Percentiles rank a stretch among this genome's conserved stretches.
These are phyloP conservation scores for Sanghuangporus weigelae DNA, from an alignment of 1,284 basidiomycete genomes.

Conservation along the genomic window DNA sequence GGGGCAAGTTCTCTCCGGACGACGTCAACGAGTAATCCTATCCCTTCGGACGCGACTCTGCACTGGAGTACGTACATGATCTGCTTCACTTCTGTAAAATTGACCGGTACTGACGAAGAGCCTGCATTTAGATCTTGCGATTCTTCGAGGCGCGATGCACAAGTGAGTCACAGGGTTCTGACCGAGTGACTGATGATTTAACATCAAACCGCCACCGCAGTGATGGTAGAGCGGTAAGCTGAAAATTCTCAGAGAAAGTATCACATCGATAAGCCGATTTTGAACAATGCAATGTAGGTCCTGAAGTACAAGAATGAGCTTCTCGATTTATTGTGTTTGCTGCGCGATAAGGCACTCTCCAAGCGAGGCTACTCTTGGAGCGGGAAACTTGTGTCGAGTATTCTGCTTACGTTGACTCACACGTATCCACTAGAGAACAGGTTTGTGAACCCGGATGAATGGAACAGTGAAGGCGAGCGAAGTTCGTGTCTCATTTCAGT, in stretches of 20 bases:
- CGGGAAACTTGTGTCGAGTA: constrained; percentile 73
- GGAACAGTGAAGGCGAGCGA: constrained; percentile 65
- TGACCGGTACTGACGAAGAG: constrained; percentile 8
- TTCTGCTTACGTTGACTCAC: constrained; percentile 72
- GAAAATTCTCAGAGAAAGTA: neutral
- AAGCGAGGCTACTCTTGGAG: constrained; percentile 84
- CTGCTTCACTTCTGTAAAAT: neutral
- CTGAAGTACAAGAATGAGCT: constrained; percentile 62
- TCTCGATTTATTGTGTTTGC: constrained; percentile 58
- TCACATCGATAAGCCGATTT: constrained; percentile 1
- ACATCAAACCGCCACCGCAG: constrained; percentile 44
- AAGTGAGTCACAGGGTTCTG: constrained; percentile 45
- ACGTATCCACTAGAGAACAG: constrained; percentile 83
- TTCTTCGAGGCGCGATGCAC: constrained; percentile 62
- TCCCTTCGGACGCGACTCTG: constrained; percentile 81
- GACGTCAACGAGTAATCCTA: constrained; percentile 66
- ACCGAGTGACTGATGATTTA: neutral
- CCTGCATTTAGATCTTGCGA: constrained; percentile 49
- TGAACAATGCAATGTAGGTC: constrained; percentile 35
- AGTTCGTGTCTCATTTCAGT: neutral
- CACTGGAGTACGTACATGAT: constrained; percentile 72
- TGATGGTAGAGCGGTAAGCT: constrained; percentile 56
- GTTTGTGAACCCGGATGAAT: constrained; percentile 78
- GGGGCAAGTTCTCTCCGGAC: constrained; percentile 84
- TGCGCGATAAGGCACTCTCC: constrained; percentile 70